These are phyloP conservation scores for Aphanoascus verrucosus DNA, from an alignment of 2,329 filamentous ascomycete species.

Conservation along the genomic window DNA sequence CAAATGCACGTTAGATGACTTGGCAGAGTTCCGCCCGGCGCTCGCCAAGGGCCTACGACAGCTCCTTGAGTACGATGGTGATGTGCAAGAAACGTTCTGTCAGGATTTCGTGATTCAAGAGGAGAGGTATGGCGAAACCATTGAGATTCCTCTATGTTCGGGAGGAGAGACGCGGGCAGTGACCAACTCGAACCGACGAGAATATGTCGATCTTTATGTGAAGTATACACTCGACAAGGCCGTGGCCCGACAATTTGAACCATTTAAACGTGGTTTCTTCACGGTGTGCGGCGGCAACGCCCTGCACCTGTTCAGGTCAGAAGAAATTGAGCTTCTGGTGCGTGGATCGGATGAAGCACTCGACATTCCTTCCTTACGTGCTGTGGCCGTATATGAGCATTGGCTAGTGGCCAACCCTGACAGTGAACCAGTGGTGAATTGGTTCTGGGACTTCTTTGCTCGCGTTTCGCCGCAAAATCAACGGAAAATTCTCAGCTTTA, in stretches of 20 bases:
- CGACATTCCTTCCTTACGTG: conserved; percentile 63
- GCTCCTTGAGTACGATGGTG: conserved; percentile 70
- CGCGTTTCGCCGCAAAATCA: conserved; percentile 56
- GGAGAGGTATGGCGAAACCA: conserved; percentile 62
- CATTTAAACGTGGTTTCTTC: conserved; percentile 89
- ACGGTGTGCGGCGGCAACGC: conserved; percentile 85
- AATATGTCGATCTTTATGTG: conserved; percentile 80
- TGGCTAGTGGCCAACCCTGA: conserved; percentile 50
- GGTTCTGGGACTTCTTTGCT: conserved; percentile 83
- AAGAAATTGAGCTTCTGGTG: conserved; percentile 82
- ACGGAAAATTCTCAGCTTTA: conserved; percentile 68
- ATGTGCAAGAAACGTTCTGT: conserved; percentile 69
- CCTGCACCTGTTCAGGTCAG: conserved; percentile 72
- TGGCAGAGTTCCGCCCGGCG: conserved; percentile 68
- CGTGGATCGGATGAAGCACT: conserved; percentile 74
- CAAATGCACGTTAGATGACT: conserved; percentile 67
- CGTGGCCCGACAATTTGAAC: conserved; percentile 74
- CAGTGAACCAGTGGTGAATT: conserved; percentile 59
- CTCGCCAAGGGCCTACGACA: conserved; percentile 65
- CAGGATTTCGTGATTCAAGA: conserved; percentile 69
- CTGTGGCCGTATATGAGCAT: conserved; percentile 70
- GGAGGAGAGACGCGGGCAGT: conserved; percentile 65
- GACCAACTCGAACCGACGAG: conserved; percentile 70
- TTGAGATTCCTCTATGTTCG: conserved; percentile 59
- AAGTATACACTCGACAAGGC: conserved; percentile 67